Percentiles rank a stretch among this genome's conserved stretches.
Evolutionary conservation across 228 moss, liverwort and hornwort genomes (phyloP).

Genomic region (Sphagnum fallax): DNA sequence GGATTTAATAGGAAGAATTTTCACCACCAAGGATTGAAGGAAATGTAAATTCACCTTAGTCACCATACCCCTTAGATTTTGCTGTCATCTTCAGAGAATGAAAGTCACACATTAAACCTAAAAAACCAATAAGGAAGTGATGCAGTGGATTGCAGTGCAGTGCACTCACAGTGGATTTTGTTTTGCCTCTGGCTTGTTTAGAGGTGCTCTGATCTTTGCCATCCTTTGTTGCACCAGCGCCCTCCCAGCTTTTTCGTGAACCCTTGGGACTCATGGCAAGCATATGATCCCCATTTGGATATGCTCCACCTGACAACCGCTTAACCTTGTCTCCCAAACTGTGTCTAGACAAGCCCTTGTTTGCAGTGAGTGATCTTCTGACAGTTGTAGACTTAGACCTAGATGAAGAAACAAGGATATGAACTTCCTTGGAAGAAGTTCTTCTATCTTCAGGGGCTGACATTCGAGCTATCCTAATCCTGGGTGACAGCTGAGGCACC

Average conservation of each 20-base stretch:
- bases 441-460: slow-evolving; percentile 89
- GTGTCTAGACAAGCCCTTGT: slow-evolving; percentile 37
- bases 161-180: slow-evolving; percentile 66
- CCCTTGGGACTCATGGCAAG: slow-evolving; percentile 54
- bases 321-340: slow-evolving; percentile 55
- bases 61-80: too few species aligned
- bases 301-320: slow-evolving; percentile 60
- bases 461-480: slow-evolving; percentile 61
- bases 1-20: background rate
- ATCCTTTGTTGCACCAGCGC: slow-evolving; percentile 58
- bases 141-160: slow-evolving; percentile 18
- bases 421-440: slow-evolving; percentile 67
- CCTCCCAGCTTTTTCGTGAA: slow-evolving; percentile 97
- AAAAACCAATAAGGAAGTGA: background rate
- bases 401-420: slow-evolving; percentile 23
- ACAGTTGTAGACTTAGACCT: slow-evolving; percentile 66
- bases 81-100: background rate
- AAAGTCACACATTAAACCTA: background rate
- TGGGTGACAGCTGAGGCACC: slow-evolving; percentile 7
- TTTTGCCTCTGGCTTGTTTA: slow-evolving; percentile 64
- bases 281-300: slow-evolving; percentile 38
- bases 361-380: slow-evolving; percentile 80
- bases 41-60: background rate
- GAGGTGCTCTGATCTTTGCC: slow-evolving; percentile 58
- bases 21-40: background rate